These are phyloP conservation scores for Calcarisporium arbuscula DNA, from an alignment of 2,329 filamentous ascomycete genomes.

Conservation along the genomic window DNA sequence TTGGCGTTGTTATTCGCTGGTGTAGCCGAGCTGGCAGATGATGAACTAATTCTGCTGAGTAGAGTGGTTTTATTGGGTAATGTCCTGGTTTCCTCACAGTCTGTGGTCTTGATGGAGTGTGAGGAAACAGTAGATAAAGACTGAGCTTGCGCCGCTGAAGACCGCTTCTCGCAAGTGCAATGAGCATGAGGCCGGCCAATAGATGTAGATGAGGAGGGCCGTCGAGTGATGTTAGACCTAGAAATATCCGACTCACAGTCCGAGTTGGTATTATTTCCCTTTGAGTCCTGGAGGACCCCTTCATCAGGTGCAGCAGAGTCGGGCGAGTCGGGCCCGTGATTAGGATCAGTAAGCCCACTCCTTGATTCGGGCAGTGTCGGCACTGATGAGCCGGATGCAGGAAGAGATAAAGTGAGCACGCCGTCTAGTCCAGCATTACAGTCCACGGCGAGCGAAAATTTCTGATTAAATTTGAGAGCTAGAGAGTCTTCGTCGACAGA, in stretches of 20 bases:
- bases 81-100: conserved; percentile 3
- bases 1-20: too few species aligned
- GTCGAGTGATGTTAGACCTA: not conserved
- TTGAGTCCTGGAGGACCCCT: not conserved
- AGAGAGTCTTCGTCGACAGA: not conserved
- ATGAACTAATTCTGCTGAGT: too few species aligned
- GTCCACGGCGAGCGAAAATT: conserved; percentile 18
- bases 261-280: not conserved
- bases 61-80: not conserved
- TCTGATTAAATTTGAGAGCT: conserved; percentile 13
- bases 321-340: not conserved
- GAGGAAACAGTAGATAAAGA: too few species aligned
- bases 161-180: conserved; percentile 1
- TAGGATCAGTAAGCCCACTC: not conserved
- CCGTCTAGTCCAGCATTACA: conserved; percentile 25
- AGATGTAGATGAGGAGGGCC: not conserved
- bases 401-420: conserved; percentile 22
- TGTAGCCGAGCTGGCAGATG: too few species aligned
- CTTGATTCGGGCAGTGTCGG: conserved; percentile 1
- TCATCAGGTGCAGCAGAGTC: too few species aligned
- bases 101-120: not conserved
- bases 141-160: too few species aligned
- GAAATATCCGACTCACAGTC: not conserved
- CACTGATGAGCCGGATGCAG: conserved; percentile 11
- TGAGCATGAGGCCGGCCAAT: not conserved